Conservation (phyloP, 139 green algal genomes). For the Eudorina sp. region DNA sequence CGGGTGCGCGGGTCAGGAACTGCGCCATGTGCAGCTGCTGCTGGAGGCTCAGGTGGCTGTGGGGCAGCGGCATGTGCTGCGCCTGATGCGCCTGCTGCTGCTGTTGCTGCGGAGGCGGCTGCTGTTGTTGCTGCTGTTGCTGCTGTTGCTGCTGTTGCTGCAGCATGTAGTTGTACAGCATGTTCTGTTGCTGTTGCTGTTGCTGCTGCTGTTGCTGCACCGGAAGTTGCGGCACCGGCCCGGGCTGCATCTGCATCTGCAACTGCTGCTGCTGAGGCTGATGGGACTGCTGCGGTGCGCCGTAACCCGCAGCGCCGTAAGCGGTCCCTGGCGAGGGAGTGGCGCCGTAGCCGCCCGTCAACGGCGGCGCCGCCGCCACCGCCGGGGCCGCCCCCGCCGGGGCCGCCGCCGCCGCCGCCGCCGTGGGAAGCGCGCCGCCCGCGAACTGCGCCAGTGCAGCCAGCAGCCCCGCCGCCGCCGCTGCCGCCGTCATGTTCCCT, state of each 20-base stretch:
- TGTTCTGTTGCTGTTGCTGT: slow-evolving; percentile 15
- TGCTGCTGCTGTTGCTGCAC: neutral
- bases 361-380: neutral
- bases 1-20: neutral
- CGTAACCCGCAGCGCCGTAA: neutral
- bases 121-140: neutral
- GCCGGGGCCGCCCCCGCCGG: neutral
- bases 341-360: neutral
- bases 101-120: neutral
- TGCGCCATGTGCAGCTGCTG: slow-evolving; percentile 18
- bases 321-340: too few species aligned
- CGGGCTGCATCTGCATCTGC: neutral
- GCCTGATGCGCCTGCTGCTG: neutral
- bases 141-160: slow-evolving; percentile 25
- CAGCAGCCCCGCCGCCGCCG: neutral
- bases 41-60: neutral
- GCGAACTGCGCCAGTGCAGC: slow-evolving; percentile 2
- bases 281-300: neutral
- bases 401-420: neutral
- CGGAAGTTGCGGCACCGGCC: neutral
- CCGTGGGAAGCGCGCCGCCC: neutral
- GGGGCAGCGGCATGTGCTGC: neutral
- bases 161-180: neutral
- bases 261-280: neutral
- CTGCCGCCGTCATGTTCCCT: neutral